phyloP scores from a whole-genome alignment of 805 yeast species.

The Starmerella lactis-condensi region DNA sequence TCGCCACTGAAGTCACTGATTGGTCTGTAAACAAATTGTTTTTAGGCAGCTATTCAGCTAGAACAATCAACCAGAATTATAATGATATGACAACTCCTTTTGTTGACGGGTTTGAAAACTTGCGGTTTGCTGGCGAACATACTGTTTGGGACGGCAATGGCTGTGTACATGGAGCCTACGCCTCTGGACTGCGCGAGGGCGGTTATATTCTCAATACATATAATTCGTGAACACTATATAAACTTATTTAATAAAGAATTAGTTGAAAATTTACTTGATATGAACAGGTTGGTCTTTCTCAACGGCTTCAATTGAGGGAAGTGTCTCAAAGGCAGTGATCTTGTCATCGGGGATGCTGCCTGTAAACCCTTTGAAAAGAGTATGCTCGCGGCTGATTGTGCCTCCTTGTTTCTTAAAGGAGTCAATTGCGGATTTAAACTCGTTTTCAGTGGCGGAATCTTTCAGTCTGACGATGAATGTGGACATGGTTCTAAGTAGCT shows the following conservation, averaged over 20 bases:
- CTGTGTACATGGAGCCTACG: slow-evolving; percentile 81
- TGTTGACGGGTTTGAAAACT: slow-evolving; percentile 35
- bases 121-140: slow-evolving; percentile 86
- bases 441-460: slow-evolving; percentile 15
- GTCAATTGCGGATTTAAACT: slow-evolving; percentile 12
- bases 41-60: slow-evolving; percentile 61
- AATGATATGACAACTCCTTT: slow-evolving; percentile 41
- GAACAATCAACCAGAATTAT: slow-evolving; percentile 53
- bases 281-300: slow-evolving; percentile 20
- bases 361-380: slow-evolving; percentile 23
- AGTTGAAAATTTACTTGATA: slow-evolving; percentile 11
- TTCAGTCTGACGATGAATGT: slow-evolving; percentile 14
- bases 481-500: no score
- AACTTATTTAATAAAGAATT: background rate
- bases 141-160: slow-evolving; percentile 75
- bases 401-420: slow-evolving; percentile 19
- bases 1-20: slow-evolving; percentile 28
- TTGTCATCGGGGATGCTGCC: slow-evolving; percentile 21
- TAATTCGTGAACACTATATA: background rate
- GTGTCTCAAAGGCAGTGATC: slow-evolving; percentile 15
- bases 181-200: slow-evolving; percentile 49
- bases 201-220: slow-evolving; percentile 20
- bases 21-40: slow-evolving; percentile 62
- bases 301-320: slow-evolving; percentile 17
- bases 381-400: slow-evolving; percentile 19